Base-by-base conservation (phyloP, 2,329 filamentous ascomycete species). In the Nannizziopsis arthrosporioides region DNA sequence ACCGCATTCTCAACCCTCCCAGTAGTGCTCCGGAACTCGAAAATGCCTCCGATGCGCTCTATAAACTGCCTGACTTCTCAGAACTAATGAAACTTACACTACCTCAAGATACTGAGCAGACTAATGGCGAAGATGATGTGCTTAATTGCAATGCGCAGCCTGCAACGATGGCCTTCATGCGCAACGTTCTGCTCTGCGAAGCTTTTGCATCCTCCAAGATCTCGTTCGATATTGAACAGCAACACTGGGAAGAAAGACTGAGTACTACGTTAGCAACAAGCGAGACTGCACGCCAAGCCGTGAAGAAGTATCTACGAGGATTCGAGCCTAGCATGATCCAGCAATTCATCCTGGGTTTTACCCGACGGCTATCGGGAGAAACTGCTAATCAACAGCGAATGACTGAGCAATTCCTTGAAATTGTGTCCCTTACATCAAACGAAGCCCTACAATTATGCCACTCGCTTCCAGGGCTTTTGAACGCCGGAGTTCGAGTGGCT, bases 161-260 rank as follows among this genome's bases (percentile, higher is more conserved):
- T 0, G 69, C 81, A n/a, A 79, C 85, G 1, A 71, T 92, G 19
- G 73, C 73, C 4, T 93, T 88, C 56, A 80, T 80, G 52, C 73
- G 78, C 14, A 75, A 77, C 48, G 71, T 83, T 27, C 66, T 83
- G 3, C 66, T 82, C 32, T 71, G 76, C 54, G 69, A 78, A 58
- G 77, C 80, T 36, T 64, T 82, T 19, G 31, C 50, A 8, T 41
- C 15, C 10, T 68, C 69, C 10, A 59, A 63, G 0, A 65, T 73
- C 11, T 60, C 63, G 2, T 62, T 74, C 18, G 73, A 76, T 8
- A 63, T 87, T 18, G 83, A 90, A 10, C 5, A 42, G 55, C 80
- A 83, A 40, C 85, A 90, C 53, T 96, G 92, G 92, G 84, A 88
- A 61, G 74, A 81, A 40, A 82, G 84, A 55, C 71, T 96, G 2